Evolutionary conservation across 768 basidiomycete species (phyloP), one percentile per base, ranked within the genome.

Genomic region (Serendipita vermifera): DNA sequence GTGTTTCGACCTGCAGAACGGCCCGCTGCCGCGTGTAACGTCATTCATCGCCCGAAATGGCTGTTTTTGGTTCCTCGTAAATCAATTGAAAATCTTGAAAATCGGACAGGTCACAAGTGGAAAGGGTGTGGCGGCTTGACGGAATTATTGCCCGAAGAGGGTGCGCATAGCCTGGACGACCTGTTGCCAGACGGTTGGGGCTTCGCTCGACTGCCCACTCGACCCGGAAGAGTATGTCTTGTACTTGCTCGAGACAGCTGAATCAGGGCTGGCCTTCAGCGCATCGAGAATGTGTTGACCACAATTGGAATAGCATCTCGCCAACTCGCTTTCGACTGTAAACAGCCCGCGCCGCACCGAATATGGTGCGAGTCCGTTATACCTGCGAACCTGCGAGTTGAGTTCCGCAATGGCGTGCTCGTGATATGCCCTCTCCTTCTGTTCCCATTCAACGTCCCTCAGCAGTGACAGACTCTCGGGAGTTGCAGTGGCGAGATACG

Each of bases 301-400:
- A 36, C 73, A 73, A 4, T 73, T 75, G 29, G 72, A 65, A 62
- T 77, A 85, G 39, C 75, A 64, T 59, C 67, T 73, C 58, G 73
- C 73, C 9, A 90, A 70, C 69, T 90, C 88, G 17, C 65, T 68
- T 6, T 72, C 71, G 22, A 77, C 75, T 22, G 72, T 68, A 58
- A 85, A 75, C 58, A 82, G 79, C 3, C 78, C 71, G 43, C 83
- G 70, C 17, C 87, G 75, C n/a, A 85, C 87, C 3, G 80, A 72
- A 62, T 85, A 85, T 1, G 87, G 88, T 11, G 88, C 89, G 39
- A 85, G 65, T 5, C 77, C 81, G 64, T 92, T 91, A 69, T 87
- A 85, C 69, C 82, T 81, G 48, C 87, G 75, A 26, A 90, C 81
- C 3, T 84, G 72, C 2, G 78, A 72, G 66, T 92, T 90, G 36